Percentiles rank a stretch among this genome's conserved stretches.
Conservation (phyloP, 1,139 yeast genomes). For the Suhomyces ambrosiae region DNA sequence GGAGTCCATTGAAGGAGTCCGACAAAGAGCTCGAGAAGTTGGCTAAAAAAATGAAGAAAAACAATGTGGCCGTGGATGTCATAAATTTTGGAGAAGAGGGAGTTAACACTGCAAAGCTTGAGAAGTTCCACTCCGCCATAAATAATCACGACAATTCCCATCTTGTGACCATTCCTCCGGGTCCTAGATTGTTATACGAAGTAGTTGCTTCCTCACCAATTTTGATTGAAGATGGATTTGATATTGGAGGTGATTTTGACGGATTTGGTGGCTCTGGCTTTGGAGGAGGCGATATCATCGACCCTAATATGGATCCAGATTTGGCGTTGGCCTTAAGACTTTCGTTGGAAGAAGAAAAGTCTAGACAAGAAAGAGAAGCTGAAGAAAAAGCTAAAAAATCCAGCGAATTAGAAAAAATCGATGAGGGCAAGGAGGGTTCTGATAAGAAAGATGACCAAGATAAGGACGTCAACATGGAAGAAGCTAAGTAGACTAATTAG, state of each 20-base stretch:
- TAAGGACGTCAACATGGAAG: constrained; percentile 23
- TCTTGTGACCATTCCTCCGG: constrained; percentile 85
- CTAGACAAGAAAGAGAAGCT: constrained; percentile 69
- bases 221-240: constrained; percentile 57
- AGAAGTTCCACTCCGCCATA: constrained; percentile 75
- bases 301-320: constrained; percentile 95
- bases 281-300: constrained; percentile 65
- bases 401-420: constrained; percentile 35
- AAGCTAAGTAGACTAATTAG: constrained; percentile 14
- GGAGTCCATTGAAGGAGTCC: constrained; percentile 76
- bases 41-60: constrained; percentile 93
- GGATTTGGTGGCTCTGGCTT: constrained; percentile 44
- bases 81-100: constrained; percentile 91
- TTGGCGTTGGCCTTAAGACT: constrained; percentile 89
- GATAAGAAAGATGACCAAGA: constrained; percentile 22
- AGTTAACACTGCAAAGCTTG: constrained; percentile 75
- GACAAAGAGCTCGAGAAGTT: constrained; percentile 76
- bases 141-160: constrained; percentile 82
- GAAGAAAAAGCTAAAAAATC: constrained; percentile 38
- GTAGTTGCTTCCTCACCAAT: constrained; percentile 71
- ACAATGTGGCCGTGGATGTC: constrained; percentile 85
- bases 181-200: constrained; percentile 78
- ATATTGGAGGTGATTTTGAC: constrained; percentile 39
- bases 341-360: constrained; percentile 80
- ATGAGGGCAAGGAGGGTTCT: constrained; percentile 23